A percentile compares a stretch with the other conserved stretches of the same genome.
These are phyloP conservation scores for Penicillium waksmanii DNA, from an alignment of 495 filamentous ascomycete species.

Conservation along the genomic window DNA sequence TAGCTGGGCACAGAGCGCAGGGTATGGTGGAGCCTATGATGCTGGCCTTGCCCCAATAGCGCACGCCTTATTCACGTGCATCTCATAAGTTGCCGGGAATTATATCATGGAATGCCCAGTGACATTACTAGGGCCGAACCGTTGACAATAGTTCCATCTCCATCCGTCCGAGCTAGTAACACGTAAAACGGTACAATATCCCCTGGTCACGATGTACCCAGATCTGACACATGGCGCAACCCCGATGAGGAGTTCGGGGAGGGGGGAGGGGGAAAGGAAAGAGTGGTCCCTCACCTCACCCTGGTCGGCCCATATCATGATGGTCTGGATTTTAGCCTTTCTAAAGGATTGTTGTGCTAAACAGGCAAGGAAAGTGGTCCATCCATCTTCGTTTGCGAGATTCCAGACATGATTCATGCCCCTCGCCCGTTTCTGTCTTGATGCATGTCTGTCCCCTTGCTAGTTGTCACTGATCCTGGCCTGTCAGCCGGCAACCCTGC, in stretches of 20 bases:
- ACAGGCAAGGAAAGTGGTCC: not conserved
- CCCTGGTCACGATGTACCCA: conserved; percentile 14
- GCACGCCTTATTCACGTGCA: conserved; percentile 18
- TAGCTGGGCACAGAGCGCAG: conserved; percentile 6
- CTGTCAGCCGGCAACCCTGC: not conserved
- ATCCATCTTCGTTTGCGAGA: conserved; percentile 10
- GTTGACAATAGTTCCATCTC: conserved; percentile 22
- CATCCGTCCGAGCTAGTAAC: conserved; percentile 10
- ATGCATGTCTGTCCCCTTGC: conserved; percentile 13
- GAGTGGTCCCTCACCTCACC: conserved; percentile 12
- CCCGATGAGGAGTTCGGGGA: conserved; percentile 33
- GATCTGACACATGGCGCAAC: conserved; percentile 27
- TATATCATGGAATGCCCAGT: conserved; percentile 17
- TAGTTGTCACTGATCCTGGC: conserved; percentile 5
- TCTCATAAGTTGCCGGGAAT: conserved; percentile 20
- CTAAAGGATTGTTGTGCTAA: not conserved
- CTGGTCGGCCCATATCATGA: conserved; percentile 17
- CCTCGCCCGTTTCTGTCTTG: conserved; percentile 17
- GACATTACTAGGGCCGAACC: conserved; percentile 16
- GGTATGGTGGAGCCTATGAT: conserved; percentile 9
- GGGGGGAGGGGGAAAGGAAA: too few species aligned
- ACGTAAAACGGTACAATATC: conserved; percentile 5
- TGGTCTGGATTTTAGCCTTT: conserved; percentile 11
- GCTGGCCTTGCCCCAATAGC: not conserved
- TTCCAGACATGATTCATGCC: conserved; percentile 11